A percentile compares a stretch with the other conserved stretches of the same genome.
Conservation (phyloP, 2,329 filamentous ascomycete genomes). For the Arachnomyces sp. region DNA sequence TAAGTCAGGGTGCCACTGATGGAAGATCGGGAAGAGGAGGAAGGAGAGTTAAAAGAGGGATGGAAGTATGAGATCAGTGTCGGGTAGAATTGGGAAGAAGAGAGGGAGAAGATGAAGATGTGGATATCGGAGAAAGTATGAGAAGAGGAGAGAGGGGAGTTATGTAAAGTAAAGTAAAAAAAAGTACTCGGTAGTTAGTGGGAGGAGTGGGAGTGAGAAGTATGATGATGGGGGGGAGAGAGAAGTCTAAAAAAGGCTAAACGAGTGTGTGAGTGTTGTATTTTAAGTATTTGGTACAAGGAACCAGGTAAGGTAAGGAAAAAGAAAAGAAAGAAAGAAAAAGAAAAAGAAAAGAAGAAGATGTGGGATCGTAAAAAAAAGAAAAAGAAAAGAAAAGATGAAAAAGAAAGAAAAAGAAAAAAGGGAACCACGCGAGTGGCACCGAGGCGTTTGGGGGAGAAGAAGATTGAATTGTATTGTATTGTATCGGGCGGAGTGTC, state of each 20-base stretch:
- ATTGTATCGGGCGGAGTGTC: too few relatives aligned
- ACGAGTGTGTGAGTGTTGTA: too few relatives aligned
- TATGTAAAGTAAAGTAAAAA: slow-evolving; percentile 8
- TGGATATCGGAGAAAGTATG: slow-evolving; percentile 4
- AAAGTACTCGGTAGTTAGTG: slow-evolving; percentile 5
- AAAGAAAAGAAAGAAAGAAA: slow-evolving; percentile 15
- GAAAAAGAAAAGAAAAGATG: slow-evolving; percentile 17
- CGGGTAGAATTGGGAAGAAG: slow-evolving; percentile 5
- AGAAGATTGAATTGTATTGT: too few relatives aligned
- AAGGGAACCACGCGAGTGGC: slow-evolving; percentile 8
- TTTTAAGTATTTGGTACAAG: too few relatives aligned
- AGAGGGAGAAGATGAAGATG: slow-evolving; percentile 8
- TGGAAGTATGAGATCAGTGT: slow-evolving; percentile 7
- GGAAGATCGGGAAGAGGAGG: background rate
- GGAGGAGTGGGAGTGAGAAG: too few relatives aligned
- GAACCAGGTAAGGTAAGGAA: slow-evolving; percentile 13
- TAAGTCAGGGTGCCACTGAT: too few relatives aligned
- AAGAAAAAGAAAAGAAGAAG: slow-evolving; percentile 1
- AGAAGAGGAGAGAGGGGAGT: slow-evolving; percentile 13
- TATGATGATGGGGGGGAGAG: slow-evolving; percentile 23
- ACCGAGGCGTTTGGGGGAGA: too few relatives aligned
- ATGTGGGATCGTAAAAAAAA: too few relatives aligned
- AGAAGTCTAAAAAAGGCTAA: slow-evolving; percentile 9
- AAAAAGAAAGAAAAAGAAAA: slow-evolving; percentile 15
- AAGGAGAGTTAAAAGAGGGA: slow-evolving; percentile 9